Evolutionary conservation across 2,329 filamentous ascomycete genomes (phyloP), one percentile per base, ranked within the genome.

Genomic region (Cryphonectria naterciae): DNA sequence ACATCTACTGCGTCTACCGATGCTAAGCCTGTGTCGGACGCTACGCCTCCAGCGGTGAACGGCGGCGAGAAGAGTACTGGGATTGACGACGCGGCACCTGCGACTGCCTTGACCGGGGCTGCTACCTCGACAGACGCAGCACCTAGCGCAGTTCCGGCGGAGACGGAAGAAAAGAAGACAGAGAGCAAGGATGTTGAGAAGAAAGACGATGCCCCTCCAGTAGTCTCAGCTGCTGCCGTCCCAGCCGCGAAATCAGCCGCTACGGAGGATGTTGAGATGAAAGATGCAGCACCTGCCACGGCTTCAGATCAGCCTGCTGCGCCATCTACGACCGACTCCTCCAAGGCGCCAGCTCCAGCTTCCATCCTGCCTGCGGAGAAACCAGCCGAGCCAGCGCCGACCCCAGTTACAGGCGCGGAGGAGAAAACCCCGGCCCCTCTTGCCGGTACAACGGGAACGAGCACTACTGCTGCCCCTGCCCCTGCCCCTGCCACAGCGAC

Each of bases 221-320:
- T 10, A 28, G 49, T 28, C 15, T 28, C 52, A 19, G 25, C 52
- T 22, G 58, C 61, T 8, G 49, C 52, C 28, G 49, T 32, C 61
- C 25, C 71, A 58, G 65, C 10, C 13, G 39, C 39, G 22, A 43
- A 43, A n/a, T 43, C 32, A 64, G 54, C 32, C 49, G 43, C 65
- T 22, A 58, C 62, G n/a, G 46, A 72, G 32, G 74, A 75, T 52
- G 56, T 69, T 15, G 73, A 74, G 54, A 75, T 74, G 70, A 73
- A 73, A 39, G 74, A 74, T n/a, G 72, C 70, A 17, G 32, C 69
- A 19, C 25, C 66, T 43, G 10, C 60, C 19, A 60, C 58, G 49
- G 56, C 67, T n/a, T 61, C 39, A 19, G 60, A 56, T 32, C 41
- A 43, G 61, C 61, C 68, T 43, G 43, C 62, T 4, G 25, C 10